Conservation (phyloP, 106 monocot species). For the Allium cepa region DNA sequence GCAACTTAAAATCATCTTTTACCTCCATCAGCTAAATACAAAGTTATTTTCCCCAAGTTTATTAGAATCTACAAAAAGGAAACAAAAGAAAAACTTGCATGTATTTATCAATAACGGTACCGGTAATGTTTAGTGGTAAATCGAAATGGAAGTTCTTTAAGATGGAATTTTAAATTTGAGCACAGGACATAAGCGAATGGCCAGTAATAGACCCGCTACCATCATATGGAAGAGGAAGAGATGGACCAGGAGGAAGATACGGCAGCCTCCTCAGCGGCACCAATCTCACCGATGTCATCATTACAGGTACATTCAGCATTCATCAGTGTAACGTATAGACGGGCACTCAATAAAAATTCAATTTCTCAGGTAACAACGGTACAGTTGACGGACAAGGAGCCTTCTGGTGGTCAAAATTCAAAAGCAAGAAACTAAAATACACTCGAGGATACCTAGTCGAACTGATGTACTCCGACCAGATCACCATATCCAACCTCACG, state of each 20-base stretch:
- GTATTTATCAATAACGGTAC: no score
- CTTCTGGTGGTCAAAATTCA: slow-evolving; percentile 62
- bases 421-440: slow-evolving; percentile 40
- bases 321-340: neutral
- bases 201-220: slow-evolving; percentile 58
- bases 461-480: slow-evolving; percentile 55
- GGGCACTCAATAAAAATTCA: no score
- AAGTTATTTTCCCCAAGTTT: no score
- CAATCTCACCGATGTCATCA: slow-evolving; percentile 81
- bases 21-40: no score
- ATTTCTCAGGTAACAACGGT: slow-evolving; percentile 53
- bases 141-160: no score
- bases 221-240: slow-evolving; percentile 74
- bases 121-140: no score
- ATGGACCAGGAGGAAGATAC: slow-evolving; percentile 53
- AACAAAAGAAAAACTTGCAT: no score
- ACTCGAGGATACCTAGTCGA: slow-evolving; percentile 78
- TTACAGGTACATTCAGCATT: slow-evolving; percentile 45
- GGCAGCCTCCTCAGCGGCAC: slow-evolving; percentile 54
- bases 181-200: slow-evolving; percentile 64
- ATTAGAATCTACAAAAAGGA: no score
- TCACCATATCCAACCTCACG: slow-evolving; percentile 75
- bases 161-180: no score
- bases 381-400: slow-evolving; percentile 73
- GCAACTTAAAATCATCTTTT: no score